Evolutionary conservation across 768 basidiomycete genomes (phyloP), one percentile per base, ranked within the genome.

Genomic region (Boletus vinaceobasis): DNA sequence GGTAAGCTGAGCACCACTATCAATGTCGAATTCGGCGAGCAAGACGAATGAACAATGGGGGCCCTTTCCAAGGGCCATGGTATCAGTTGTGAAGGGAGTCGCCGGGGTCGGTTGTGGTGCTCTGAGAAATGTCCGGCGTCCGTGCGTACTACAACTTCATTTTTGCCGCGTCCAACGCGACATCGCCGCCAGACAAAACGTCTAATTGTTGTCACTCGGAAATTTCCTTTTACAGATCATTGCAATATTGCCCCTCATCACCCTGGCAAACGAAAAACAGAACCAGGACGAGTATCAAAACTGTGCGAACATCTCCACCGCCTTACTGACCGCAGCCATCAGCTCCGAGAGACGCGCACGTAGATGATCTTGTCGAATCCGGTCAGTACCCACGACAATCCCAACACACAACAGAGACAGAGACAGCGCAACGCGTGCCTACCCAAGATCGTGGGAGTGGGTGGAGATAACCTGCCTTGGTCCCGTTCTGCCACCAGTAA

Each of bases 1-100:
- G 39, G 92, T 88, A 58, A 99, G 78, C 60, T 93, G 89, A 3
- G 95, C 90, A 33, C 97, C 97, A 53, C 89, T 84, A 67, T 93
- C 87, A 60, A 99, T 98, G 76, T 99, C 92, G 75, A 99, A 99
- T 71, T 98, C 97, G n/a, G 97, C 97, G 50, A 98, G 82, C 45
- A 99, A 79, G 56, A 97, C 88, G 74, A 95, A 98, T 19, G 93
- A 91, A 62, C 89, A 90, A 70, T 91, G 89, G 54, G 88, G 83
- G 38, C 82, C 81, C 74, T 81, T 78, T 73, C 76, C 78, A 2
- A 62, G 55, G 48, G 79, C 69, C 85, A 87, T 86, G 50, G 60
- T 68, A 10, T 21, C n/a, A n/a, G 35, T 56, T 17, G 48, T 36
- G 19, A 43, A 40, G n/a, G n/a, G 11, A 9, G 14, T 31, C 17